Base-by-base conservation (phyloP, 805 yeast species). In the Candida dajiaensis region DNA sequence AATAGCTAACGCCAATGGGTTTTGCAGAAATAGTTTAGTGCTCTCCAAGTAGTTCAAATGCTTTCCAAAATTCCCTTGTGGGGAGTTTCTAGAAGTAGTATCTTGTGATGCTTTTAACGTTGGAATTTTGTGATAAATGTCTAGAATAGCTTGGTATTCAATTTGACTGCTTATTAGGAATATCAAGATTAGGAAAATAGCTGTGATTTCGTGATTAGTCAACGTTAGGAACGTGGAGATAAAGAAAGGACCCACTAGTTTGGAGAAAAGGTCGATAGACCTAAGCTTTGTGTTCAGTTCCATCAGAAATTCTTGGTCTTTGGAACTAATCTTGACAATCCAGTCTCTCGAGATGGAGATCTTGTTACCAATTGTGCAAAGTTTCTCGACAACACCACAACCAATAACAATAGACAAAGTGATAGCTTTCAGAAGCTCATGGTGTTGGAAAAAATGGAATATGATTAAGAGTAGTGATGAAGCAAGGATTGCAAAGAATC, bases 281-380 rank as follows among this genome's bases (percentile, higher is more conserved):
- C 74, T 61, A 58, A 70, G 57, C 22, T 52, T 55, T 6, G 71
- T 55, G 48, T 68, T 70, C 40, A 69, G 45, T 9, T 52, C 49
- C 11, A 58, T 48, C 38, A 68, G 41, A 38, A 53, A 51, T 6
- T 44, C 50, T 22, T 54, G 43, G 48, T 63, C 59, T 35, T 59
- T 55, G 2, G 62, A 59, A 19, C 58, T 50, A 19, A 69, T 65
- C 11, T 64, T 70, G 4, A 67, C 67, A 2, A 70, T 63, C 74
- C 74, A 69, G 50, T 69, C 74, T 31, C 73, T 55, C 37, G 67
- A 70, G 16, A 69, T 65, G 4, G 71, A 52, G n/a, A 70, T 62
- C 26, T 60, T 61, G 50, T 70, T 70, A 28, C 67, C 56, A 37
- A 65, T 58, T 4, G 68, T 53, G 42, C 61, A 60, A 16, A 66